phyloP scores from a whole-genome alignment of 108 stramenopile genomes.

The Thalassiosira profunda region DNA sequence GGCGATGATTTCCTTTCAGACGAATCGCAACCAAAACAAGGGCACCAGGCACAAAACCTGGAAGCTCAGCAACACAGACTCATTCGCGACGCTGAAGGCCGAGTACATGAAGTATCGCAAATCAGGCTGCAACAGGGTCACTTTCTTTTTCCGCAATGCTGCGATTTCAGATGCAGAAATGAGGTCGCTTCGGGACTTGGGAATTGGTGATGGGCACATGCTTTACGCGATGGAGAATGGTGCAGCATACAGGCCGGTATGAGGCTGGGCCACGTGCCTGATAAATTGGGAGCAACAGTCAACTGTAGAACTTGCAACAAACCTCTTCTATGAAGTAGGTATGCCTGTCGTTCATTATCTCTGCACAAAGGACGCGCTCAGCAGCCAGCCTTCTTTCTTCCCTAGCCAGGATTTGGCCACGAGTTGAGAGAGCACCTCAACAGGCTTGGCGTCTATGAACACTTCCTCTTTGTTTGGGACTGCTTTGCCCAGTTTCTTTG shows the following conservation, averaged over 20 bases:
- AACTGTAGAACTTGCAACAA: no score
- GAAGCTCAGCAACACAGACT: constrained; percentile 14
- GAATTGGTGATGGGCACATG: constrained; percentile 6
- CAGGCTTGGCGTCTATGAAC: constrained; percentile 38
- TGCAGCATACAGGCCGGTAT: constrained; percentile 7
- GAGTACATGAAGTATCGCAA: constrained; percentile 35
- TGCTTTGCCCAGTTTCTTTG: constrained; percentile 1
- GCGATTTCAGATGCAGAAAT: constrained; percentile 2
- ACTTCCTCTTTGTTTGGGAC: constrained; percentile 26
- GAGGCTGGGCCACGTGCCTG: no score
- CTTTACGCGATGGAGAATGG: constrained; percentile 42
- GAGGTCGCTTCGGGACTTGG: constrained; percentile 16
- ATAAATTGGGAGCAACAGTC: no score
- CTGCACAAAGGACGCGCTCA: constrained; percentile 35
- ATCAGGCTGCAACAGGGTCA: constrained; percentile 25
- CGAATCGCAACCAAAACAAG: constrained; percentile 29
- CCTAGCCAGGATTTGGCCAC: constrained; percentile 64
- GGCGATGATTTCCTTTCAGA: constrained; percentile 10
- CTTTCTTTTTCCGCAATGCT: constrained; percentile 21
- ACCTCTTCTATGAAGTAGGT: no score
- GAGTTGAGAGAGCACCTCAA: constrained; percentile 25
- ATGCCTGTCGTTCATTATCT: no score
- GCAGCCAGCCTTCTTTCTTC: constrained; percentile 30
- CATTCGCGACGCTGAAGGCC: constrained; percentile 13
- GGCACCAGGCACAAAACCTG: constrained; percentile 25